These are phyloP conservation scores for Solidago caesia DNA, from an alignment of 129 eudicot genomes.

Conservation along the genomic window DNA sequence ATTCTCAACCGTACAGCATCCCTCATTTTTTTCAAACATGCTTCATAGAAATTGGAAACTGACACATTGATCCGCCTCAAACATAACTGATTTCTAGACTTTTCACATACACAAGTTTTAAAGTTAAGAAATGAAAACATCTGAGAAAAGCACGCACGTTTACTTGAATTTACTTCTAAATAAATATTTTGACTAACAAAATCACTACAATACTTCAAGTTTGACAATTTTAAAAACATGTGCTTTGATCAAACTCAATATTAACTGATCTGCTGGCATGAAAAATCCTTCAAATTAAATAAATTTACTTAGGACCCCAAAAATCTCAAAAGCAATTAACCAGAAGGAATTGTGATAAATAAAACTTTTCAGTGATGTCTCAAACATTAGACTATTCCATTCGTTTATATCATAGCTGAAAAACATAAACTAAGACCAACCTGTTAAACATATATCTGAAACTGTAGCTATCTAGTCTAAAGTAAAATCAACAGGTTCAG, in stretches of 20 bases:
- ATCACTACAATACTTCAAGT: not conserved
- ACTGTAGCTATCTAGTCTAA: not conserved
- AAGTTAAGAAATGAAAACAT: not conserved
- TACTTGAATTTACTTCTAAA: not conserved
- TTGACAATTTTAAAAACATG: not conserved
- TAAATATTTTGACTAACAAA: not conserved
- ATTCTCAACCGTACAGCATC: not conserved
- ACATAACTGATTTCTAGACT: not conserved
- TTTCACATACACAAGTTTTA: not conserved
- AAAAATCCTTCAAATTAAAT: too few relatives aligned
- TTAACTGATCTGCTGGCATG: slow-evolving; percentile 16
- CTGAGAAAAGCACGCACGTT: not conserved
- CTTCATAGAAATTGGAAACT: not conserved
- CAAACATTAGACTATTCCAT: not conserved
- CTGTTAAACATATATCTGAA: not conserved
- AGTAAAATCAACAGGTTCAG: slow-evolving; percentile 23
- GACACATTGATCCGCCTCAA: not conserved
- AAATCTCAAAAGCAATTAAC: too few relatives aligned
- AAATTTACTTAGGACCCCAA: too few relatives aligned
- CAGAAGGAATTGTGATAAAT: not conserved
- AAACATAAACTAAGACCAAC: slow-evolving; percentile 2
- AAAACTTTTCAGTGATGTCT: not conserved
- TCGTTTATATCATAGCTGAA: not conserved
- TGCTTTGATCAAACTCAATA: slow-evolving; percentile 11
- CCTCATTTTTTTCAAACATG: not conserved